Conservation (phyloP, 139 green algal species). For the Axilococcus clingmanii region DNA sequence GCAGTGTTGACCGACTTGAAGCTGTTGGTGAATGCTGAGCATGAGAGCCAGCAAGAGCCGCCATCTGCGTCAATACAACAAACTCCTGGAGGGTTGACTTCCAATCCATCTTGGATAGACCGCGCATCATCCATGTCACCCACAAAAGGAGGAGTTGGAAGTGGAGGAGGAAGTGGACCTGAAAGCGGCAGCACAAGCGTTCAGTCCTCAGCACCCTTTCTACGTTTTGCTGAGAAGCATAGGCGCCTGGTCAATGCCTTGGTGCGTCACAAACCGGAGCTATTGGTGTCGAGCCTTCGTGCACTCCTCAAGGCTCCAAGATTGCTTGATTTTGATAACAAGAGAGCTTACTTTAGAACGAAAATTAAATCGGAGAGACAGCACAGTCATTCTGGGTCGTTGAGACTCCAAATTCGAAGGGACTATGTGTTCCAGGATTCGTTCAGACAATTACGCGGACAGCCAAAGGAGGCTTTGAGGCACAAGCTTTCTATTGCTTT, state of each 20-base stretch:
- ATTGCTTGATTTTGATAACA: constrained; percentile 98
- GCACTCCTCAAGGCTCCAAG: constrained; percentile 67
- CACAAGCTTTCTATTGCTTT: constrained; percentile 69
- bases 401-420: constrained; percentile 74
- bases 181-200: background rate
- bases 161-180: background rate
- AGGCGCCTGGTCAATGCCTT: constrained; percentile 82
- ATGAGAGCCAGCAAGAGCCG: too few relatives aligned
- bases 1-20: too few relatives aligned
- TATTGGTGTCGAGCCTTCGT: constrained; percentile 71
- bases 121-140: too few relatives aligned
- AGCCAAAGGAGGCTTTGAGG: constrained; percentile 70
- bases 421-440: constrained; percentile 91
- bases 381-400: background rate
- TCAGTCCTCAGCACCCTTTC: too few relatives aligned
- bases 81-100: too few relatives aligned
- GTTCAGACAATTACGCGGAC: constrained; percentile 90
- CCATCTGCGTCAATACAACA: too few relatives aligned
- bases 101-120: too few relatives aligned
- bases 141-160: constrained; percentile 2
- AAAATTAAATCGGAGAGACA: too few relatives aligned
- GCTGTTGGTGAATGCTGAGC: too few relatives aligned
- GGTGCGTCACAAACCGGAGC: constrained; percentile 51
- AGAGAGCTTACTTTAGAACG: constrained; percentile 47
- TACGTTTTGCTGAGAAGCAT: constrained; percentile 88